These are phyloP conservation scores for Podaxis rugospora DNA, from an alignment of 768 basidiomycete genomes.

Conservation along the genomic window DNA sequence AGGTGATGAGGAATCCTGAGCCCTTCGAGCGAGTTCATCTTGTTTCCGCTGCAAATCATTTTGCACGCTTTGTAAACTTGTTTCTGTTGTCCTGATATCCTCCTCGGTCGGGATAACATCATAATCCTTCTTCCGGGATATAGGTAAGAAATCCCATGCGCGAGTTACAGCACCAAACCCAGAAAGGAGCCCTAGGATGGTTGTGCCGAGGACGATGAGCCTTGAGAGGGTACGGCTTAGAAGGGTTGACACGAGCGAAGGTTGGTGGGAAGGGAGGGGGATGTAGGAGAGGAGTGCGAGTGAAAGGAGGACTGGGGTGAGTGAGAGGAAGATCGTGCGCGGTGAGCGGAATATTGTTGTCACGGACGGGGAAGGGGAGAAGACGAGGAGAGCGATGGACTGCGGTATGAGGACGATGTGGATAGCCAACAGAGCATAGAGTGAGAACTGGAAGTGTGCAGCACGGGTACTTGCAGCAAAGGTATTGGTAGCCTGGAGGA, in stretches of 20 bases:
- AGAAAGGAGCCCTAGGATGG: constrained; percentile 74
- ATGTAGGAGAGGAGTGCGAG: constrained; percentile 61
- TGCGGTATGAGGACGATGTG: constrained; percentile 68
- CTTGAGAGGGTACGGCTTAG: constrained; percentile 52
- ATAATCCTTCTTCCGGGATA: constrained; percentile 26
- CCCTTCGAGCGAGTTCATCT: constrained; percentile 16
- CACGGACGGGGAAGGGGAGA: constrained; percentile 30
- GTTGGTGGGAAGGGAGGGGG: constrained; percentile 48
- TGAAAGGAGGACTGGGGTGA: constrained; percentile 50
- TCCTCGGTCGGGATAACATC: constrained; percentile 37
- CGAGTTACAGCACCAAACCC: constrained; percentile 75
- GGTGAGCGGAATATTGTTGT: background rate
- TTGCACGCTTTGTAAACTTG: constrained; percentile 54
- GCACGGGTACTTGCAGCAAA: constrained; percentile 55
- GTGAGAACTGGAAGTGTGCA: constrained; percentile 65
- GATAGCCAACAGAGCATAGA: constrained; percentile 52
- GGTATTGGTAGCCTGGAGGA: constrained; percentile 61
- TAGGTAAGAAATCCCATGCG: constrained; percentile 57
- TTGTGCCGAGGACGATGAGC: constrained; percentile 70
- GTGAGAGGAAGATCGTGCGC: constrained; percentile 3
- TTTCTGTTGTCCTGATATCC: constrained; percentile 52
- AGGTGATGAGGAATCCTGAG: constrained; percentile 12
- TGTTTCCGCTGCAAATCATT: constrained; percentile 40
- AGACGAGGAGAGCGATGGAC: constrained; percentile 55
- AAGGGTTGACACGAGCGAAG: constrained; percentile 33